Percentiles rank a stretch among this genome's conserved stretches.
Evolutionary conservation across 495 filamentous ascomycete genomes (phyloP).

Genomic region (Darksidea phi): DNA sequence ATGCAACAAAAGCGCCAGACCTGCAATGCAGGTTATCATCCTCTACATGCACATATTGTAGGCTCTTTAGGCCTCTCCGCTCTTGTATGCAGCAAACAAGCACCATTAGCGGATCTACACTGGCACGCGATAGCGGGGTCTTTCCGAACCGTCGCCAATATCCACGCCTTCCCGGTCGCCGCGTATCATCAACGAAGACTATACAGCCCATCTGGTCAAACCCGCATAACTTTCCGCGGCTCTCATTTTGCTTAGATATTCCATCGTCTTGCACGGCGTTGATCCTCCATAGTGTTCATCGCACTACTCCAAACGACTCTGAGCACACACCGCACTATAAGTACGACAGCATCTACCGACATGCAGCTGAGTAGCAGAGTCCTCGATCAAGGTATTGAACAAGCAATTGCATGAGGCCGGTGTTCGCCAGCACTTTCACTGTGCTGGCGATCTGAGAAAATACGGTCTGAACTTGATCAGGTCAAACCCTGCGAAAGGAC

Average conservation of each 20-base stretch:
- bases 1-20: too few species aligned
- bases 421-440: conserved; percentile 23
- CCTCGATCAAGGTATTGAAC: conserved; percentile 37
- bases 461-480: conserved; percentile 42
- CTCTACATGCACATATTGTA: too few species aligned
- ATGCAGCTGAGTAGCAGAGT: conserved; percentile 37
- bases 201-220: too few species aligned
- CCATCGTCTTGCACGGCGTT: too few species aligned
- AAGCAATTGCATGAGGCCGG: conserved; percentile 38
- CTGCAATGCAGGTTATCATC: too few species aligned
- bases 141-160: too few species aligned
- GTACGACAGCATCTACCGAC: conserved; percentile 27
- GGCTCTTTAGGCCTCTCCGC: too few species aligned
- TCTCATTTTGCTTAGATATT: not conserved
- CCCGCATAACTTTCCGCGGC: not conserved
- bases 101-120: too few species aligned
- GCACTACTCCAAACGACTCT: not conserved
- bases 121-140: too few species aligned
- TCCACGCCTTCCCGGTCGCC: not conserved
- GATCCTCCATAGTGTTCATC: not conserved
- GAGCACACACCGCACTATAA: conserved; percentile 8
- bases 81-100: too few species aligned
- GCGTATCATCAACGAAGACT: too few species aligned
- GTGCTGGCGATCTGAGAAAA: conserved; percentile 39
- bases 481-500: conserved; percentile 39